These are phyloP conservation scores for Yarrowia sp. DNA, from an alignment of 805 yeast species.

Conservation along the genomic window DNA sequence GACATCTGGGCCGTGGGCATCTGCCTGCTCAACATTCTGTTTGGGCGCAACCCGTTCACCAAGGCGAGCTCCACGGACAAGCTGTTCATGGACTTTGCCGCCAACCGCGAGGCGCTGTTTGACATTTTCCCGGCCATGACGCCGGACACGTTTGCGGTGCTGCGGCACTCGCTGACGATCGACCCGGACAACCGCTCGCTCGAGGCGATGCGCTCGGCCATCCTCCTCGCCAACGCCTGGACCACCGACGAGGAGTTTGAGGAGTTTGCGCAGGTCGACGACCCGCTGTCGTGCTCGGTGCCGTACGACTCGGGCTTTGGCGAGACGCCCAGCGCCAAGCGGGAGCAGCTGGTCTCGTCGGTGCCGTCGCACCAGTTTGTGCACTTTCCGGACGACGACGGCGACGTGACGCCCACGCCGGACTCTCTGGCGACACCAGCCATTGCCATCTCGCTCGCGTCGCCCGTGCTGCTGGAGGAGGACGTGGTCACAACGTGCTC, in stretches of 20 bases:
- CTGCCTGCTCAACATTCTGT: conserved; percentile 76
- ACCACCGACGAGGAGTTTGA: conserved; percentile 78
- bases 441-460: conserved; percentile 15
- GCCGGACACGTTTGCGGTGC: conserved; percentile 78
- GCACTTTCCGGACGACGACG: conserved; percentile 1
- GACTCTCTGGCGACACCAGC: conserved; percentile 5
- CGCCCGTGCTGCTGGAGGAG: conserved; percentile 22
- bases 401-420: conserved; percentile 17
- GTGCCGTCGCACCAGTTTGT: conserved; percentile 22
- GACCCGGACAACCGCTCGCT: conserved; percentile 85
- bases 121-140: conserved; percentile 91
- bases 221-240: conserved; percentile 59
- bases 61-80: conserved; percentile 79
- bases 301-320: conserved; percentile 28
- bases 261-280: conserved; percentile 47
- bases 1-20: conserved; percentile 91
- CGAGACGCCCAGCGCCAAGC: conserved; percentile 9
- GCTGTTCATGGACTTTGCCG: conserved; percentile 78
- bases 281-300: conserved; percentile 32
- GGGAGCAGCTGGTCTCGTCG: not conserved
- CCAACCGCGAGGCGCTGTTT: conserved; percentile 82
- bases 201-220: conserved; percentile 55
- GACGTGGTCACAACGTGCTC: conserved; percentile 34
- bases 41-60: conserved; percentile 82
- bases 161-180: conserved; percentile 72